A percentile compares a stretch with the other conserved stretches of the same genome.
These are phyloP conservation scores for Funneliformis caledonium DNA, from an alignment of 371 early-diverging fungal species.

Conservation along the genomic window DNA sequence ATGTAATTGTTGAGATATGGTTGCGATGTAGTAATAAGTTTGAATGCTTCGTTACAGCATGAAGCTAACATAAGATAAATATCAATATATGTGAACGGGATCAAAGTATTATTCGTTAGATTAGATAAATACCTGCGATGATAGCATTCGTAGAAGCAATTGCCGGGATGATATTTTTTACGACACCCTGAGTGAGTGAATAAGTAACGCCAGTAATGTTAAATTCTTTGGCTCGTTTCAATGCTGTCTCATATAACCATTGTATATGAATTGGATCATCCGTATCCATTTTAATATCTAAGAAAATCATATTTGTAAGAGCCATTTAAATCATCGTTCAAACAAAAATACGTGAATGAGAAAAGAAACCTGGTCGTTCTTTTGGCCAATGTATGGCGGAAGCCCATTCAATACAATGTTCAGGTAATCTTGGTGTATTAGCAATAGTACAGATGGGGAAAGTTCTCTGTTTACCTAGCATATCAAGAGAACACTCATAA, in stretches of 20 bases:
- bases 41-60: slow-evolving; percentile 94
- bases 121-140: slow-evolving; percentile 53
- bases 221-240: slow-evolving; percentile 74
- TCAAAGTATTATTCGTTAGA: background rate
- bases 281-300: slow-evolving; percentile 82
- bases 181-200: slow-evolving; percentile 93
- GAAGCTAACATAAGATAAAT: slow-evolving; percentile 60
- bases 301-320: background rate
- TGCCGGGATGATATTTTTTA: slow-evolving; percentile 83
- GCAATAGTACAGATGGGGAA: slow-evolving; percentile 77
- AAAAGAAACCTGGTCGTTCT: slow-evolving; percentile 60
- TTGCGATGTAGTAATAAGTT: slow-evolving; percentile 80
- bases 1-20: slow-evolving; percentile 89
- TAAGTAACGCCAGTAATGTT: slow-evolving; percentile 91
- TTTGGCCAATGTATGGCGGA: slow-evolving; percentile 92
- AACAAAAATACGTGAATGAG: background rate
- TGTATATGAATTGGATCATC: slow-evolving; percentile 90
- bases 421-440: slow-evolving; percentile 87
- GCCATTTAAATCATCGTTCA: background rate
- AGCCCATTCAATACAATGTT: slow-evolving; percentile 90
- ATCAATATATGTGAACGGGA: background rate
- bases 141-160: slow-evolving; percentile 80
- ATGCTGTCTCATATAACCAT: slow-evolving; percentile 85
- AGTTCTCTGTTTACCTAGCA: slow-evolving; percentile 66
- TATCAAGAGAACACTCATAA: slow-evolving; percentile 84